Percentiles rank a stretch among this genome's conserved stretches.
Conservation (phyloP, 108 stramenopile genomes). For the Parietichytrium sp. region DNA sequence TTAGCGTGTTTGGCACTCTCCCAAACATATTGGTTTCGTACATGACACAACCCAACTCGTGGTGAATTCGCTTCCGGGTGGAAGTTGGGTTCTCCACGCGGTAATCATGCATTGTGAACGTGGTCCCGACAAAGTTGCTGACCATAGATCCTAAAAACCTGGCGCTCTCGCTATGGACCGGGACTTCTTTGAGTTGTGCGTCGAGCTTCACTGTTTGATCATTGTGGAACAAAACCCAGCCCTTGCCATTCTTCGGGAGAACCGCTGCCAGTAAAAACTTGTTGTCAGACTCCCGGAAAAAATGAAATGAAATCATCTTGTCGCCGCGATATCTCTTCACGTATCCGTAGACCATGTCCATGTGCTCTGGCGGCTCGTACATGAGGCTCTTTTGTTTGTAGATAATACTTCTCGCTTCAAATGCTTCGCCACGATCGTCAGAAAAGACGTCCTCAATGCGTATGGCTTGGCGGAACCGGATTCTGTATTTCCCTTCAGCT, state of each 20-base stretch:
- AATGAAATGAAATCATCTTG: conserved; percentile 6
- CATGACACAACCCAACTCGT: background rate
- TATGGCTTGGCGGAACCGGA: conserved; percentile 2
- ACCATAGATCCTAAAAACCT: conserved; percentile 51
- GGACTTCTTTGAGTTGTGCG: conserved; percentile 43
- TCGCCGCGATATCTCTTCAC: background rate
- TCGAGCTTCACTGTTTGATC: conserved; percentile 15
- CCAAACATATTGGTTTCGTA: conserved; percentile 51
- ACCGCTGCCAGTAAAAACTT: conserved; percentile 9
- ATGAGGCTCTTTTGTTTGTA: conserved; percentile 34
- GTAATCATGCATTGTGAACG: conserved; percentile 48
- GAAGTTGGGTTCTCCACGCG: background rate
- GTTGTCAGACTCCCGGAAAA: conserved; percentile 35
- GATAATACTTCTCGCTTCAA: conserved; percentile 9
- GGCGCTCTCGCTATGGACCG: conserved; percentile 44
- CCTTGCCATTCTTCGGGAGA: background rate
- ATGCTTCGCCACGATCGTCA: background rate
- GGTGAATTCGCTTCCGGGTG: background rate
- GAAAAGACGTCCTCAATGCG: background rate
- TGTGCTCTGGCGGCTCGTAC: conserved; percentile 34
- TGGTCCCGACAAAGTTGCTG: conserved; percentile 44
- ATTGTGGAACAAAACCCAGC: conserved; percentile 22
- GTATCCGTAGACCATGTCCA: conserved; percentile 39
- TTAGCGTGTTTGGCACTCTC: conserved; percentile 48
- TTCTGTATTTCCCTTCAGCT: conserved; percentile 33